Evolutionary conservation across 345 rosid species (phyloP), one percentile per base, ranked within the genome.

Genomic region (Excoecaria cochinchinensis): DNA sequence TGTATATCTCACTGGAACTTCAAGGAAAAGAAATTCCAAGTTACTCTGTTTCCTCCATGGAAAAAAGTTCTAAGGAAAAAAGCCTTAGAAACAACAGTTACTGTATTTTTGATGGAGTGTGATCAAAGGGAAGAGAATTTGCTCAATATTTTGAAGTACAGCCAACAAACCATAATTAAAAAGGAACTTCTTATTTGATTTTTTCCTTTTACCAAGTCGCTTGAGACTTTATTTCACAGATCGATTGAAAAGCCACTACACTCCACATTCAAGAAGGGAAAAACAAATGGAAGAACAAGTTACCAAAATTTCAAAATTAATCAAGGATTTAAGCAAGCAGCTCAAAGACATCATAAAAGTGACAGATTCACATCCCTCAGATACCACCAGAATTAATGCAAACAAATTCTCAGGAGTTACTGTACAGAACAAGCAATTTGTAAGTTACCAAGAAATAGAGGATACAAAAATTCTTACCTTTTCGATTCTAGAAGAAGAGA

Each of bases 401-500:
- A 58, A 57, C 3, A 71, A 71, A 47, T 10, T 6, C 7, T 9
- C 39, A 56, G 16, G 50, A n/a, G 50, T 25, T 44, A 22, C 31
- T 59, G 38, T 0, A 22, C 6, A 53, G 64, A 52, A 59, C 4
- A 25, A 65, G 16, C 6, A 39, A 42, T 22, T 64, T 36, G 22
- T 14, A 53, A n/a, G 12, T 52, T 36, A 22, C 59, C 53, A 8
- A 21, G 17, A 48, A 19, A 38, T 11, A 51, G 12, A 53, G 39
- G 21, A 8, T 8, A 51, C 16, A 31, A 9, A 68, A 66, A 46
- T 65, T 40, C 82, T 78, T 59, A 86, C 94, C 91, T 85, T 87
- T 84, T 87, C 48, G 92, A 76, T 66, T 90, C 88, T 72, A 86
- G 79, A 69, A 89, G 85, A 79, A 86, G 87, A 70, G 80, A 51